A percentile compares a stretch with the other conserved stretches of the same genome.
Conservation (phyloP, 495 filamentous ascomycete species). For the Ascodesmis nigricans region DNA sequence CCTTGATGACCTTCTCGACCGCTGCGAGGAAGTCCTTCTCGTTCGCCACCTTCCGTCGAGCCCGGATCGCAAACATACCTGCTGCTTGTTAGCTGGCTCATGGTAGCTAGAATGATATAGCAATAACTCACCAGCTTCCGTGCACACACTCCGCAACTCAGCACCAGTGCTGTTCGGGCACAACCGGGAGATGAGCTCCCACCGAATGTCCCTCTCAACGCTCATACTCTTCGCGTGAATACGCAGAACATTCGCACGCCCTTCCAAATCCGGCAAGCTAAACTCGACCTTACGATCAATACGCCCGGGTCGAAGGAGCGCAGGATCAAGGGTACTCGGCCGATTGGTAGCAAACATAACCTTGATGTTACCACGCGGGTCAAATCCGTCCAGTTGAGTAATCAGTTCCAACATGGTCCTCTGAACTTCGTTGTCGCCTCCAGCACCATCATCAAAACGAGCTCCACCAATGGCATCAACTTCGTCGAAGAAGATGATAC, state of each 20-base stretch:
- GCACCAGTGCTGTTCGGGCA: slow-evolving; percentile 96
- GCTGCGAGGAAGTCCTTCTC: slow-evolving; percentile 98
- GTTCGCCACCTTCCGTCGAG: slow-evolving; percentile 87
- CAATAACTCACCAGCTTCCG: slow-evolving; percentile 18
- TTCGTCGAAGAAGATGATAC: slow-evolving; percentile 99
- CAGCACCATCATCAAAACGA: slow-evolving; percentile 95
- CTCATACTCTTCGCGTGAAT: slow-evolving; percentile 99
- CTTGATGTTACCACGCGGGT: slow-evolving; percentile 95
- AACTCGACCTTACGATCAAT: slow-evolving; percentile 99
- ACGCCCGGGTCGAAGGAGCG: slow-evolving; percentile 88
- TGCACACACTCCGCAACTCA: slow-evolving; percentile 40
- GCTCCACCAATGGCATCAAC: slow-evolving; percentile 94
- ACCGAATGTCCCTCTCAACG: slow-evolving; percentile 93
- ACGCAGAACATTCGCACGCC: slow-evolving; percentile 85
- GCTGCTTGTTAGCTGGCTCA: slow-evolving; percentile 1
- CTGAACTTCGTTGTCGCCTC: slow-evolving; percentile 98
- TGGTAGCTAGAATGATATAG: not conserved
- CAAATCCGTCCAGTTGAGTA: slow-evolving; percentile 94
- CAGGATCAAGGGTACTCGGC: slow-evolving; percentile 85
- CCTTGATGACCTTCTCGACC: slow-evolving; percentile 99
- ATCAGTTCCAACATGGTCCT: slow-evolving; percentile 97
- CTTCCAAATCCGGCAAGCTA: slow-evolving; percentile 86
- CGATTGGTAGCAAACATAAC: slow-evolving; percentile 99
- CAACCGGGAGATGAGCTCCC: slow-evolving; percentile 89
- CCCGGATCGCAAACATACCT: slow-evolving; percentile 87